A percentile compares a stretch with the other conserved stretches of the same genome.
Evolutionary conservation across 2,329 filamentous ascomycete genomes (phyloP).

Genomic region (Pseudogymnoascus pannorum): DNA sequence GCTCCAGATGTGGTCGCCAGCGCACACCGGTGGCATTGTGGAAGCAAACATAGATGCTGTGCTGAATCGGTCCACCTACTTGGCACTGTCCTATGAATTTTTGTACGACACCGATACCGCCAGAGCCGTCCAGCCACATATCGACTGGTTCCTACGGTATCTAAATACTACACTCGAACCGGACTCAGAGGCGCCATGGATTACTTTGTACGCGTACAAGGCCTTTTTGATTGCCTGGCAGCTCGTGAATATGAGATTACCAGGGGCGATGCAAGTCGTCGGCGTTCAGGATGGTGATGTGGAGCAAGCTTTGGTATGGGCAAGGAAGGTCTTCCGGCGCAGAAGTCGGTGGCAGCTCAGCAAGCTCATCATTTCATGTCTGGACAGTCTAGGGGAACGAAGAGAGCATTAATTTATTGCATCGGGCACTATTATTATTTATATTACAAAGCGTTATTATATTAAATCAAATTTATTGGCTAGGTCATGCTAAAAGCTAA

Average conservation of each 20-base stretch:
- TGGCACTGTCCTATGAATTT: constrained; percentile 28
- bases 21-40: constrained; percentile 34
- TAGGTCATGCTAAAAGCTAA: background rate
- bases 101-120: constrained; percentile 28
- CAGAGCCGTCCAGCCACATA: constrained; percentile 30
- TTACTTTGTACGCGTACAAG: constrained; percentile 34
- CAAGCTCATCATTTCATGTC: constrained; percentile 27
- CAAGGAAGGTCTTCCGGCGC: constrained; percentile 27
- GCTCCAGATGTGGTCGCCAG: constrained; percentile 35
- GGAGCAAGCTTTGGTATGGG: constrained; percentile 27
- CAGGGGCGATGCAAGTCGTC: constrained; percentile 30
- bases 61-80: constrained; percentile 27
- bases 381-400: constrained; percentile 22
- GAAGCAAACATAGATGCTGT: constrained; percentile 31
- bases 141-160: constrained; percentile 35
- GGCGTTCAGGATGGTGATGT: constrained; percentile 29
- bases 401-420: background rate
- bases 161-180: constrained; percentile 24
- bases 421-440: constrained; percentile 1
- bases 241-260: constrained; percentile 26
- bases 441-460: constrained; percentile 4
- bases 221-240: constrained; percentile 37
- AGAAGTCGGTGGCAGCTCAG: constrained; percentile 28
- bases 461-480: background rate
- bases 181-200: constrained; percentile 33